These are phyloP conservation scores for Taiozyma sp. DNA, from an alignment of 1,139 yeast genomes.

Conservation along the genomic window DNA sequence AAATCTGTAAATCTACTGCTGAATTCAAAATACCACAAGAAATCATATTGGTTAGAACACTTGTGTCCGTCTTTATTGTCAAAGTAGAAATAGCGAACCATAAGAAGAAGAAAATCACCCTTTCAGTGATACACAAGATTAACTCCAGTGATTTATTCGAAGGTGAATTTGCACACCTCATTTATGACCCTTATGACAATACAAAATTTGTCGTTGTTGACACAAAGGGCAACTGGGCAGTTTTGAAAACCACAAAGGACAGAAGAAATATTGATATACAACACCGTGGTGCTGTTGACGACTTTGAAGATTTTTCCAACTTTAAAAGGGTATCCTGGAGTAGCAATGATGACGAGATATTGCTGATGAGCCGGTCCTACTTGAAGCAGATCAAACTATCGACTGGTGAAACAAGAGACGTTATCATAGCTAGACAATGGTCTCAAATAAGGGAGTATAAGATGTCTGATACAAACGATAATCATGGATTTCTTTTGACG, in stretches of 20 bases:
- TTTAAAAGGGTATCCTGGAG: conserved; percentile 53
- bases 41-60: conserved; percentile 11
- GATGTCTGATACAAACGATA: conserved; percentile 21
- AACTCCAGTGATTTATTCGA: conserved; percentile 6
- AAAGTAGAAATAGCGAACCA: neutral
- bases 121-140: neutral
- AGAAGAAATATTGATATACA: conserved; percentile 5
- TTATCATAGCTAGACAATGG: conserved; percentile 54
- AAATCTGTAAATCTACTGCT: conserved; percentile 21
- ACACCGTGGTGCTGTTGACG: conserved; percentile 30
- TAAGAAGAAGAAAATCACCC: neutral
- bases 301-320: conserved; percentile 48
- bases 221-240: conserved; percentile 45
- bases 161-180: conserved; percentile 40
- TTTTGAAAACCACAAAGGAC: conserved; percentile 29
- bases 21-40: conserved; percentile 6
- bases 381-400: conserved; percentile 31
- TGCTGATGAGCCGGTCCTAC: conserved; percentile 43
- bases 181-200: conserved; percentile 38
- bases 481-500: conserved; percentile 45
- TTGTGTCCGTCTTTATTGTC: conserved; percentile 4
- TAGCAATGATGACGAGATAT: conserved; percentile 26
- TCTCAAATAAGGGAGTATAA: conserved; percentile 46
- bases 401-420: conserved; percentile 27
- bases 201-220: conserved; percentile 44